A percentile compares a stretch with the other conserved stretches of the same genome.
These are phyloP conservation scores for Aegilops sharonensis DNA, from an alignment of 176 grass and related monocot genomes.

Conservation along the genomic window DNA sequence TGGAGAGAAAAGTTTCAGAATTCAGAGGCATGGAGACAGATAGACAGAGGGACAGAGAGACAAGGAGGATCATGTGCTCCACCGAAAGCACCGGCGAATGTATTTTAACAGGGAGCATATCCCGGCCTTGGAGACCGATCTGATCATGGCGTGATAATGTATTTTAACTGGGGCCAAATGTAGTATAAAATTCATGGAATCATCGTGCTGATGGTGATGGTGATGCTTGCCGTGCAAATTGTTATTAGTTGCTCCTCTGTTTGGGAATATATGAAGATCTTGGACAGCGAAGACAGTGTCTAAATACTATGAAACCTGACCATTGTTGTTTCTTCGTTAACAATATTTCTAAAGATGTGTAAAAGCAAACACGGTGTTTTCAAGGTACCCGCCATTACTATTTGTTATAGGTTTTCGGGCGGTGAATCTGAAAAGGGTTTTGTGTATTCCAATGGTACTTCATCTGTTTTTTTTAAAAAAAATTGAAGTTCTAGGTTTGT, in stretches of 20 bases:
- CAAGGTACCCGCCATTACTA: no score
- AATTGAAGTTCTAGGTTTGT: no score
- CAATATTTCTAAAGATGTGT: no score
- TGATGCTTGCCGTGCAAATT: not conserved
- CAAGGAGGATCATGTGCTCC: constrained; percentile 12
- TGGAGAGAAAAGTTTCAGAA: not conserved
- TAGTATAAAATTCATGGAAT: not conserved
- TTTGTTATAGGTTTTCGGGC: no score
- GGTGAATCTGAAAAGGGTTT: no score
- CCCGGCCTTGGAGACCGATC: not conserved
- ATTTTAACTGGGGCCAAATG: not conserved
- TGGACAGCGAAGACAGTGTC: no score
- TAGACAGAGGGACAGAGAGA: not conserved
- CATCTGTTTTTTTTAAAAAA: no score
- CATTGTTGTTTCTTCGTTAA: no score
- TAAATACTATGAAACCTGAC: no score
- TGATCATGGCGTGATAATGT: not conserved
- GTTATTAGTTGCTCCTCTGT: not conserved
- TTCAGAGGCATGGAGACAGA: constrained; percentile 7
- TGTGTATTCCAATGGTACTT: no score
- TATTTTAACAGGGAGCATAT: constrained; percentile 7
- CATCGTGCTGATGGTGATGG: not conserved
- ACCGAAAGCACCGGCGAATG: constrained; percentile 12
- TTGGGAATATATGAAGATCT: not conserved
- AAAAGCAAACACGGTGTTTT: not conserved